phyloP scores from a whole-genome alignment of 2,329 filamentous ascomycete genomes.

The Fusarium oxysporum region DNA sequence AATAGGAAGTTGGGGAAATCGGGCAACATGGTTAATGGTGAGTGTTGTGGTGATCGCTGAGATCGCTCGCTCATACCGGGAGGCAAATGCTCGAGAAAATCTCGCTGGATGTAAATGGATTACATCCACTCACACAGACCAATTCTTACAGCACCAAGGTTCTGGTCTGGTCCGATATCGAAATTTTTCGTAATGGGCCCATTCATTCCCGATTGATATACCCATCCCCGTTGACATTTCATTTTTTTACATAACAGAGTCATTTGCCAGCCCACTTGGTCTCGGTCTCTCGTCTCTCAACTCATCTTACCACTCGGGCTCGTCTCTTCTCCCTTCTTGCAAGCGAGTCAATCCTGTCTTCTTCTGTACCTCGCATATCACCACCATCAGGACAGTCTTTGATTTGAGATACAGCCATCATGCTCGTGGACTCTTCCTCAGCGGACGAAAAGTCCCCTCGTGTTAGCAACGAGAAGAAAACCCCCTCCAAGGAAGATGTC shows the following conservation, averaged over 20 bases:
- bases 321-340: neutral
- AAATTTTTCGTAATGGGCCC: conserved; percentile 45
- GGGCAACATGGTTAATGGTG: neutral
- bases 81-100: conserved; percentile 24
- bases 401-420: conserved; percentile 2
- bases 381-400: too few species aligned
- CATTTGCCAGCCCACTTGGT: conserved; percentile 42
- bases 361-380: neutral
- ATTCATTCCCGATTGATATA: conserved; percentile 37
- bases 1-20: conserved; percentile 3
- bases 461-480: conserved; percentile 45
- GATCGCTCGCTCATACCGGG: conserved; percentile 27
- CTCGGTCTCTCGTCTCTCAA: conserved; percentile 18
- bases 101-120: neutral
- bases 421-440: conserved; percentile 41
- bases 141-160: neutral
- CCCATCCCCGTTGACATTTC: conserved; percentile 26
- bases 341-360: conserved; percentile 20
- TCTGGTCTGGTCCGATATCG: conserved; percentile 15
- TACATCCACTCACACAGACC: conserved; percentile 19
- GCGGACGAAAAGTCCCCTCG: conserved; percentile 46
- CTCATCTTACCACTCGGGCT: neutral
- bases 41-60: conserved; percentile 4
- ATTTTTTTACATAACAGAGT: conserved; percentile 46
- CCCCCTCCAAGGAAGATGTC: conserved; percentile 47